phyloP scores from a whole-genome alignment of 2,329 filamentous ascomycete genomes.

The Harringtonia aguacate region DNA sequence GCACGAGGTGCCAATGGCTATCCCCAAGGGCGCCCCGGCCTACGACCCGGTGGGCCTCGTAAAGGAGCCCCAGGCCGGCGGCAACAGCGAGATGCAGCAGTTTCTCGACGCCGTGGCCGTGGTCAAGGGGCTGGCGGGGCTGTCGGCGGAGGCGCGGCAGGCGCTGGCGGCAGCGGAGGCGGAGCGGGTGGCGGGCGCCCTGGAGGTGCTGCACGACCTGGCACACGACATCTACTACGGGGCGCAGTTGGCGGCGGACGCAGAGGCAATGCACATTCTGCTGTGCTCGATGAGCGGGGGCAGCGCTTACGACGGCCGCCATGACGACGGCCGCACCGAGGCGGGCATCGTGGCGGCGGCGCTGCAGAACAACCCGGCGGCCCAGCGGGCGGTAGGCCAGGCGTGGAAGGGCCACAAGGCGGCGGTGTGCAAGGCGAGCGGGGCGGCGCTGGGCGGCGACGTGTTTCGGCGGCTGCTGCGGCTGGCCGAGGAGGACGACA shows the following conservation, averaged over 20 bases:
- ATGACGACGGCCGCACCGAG: slow-evolving; percentile 14
- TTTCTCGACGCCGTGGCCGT: slow-evolving; percentile 38
- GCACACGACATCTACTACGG: slow-evolving; percentile 63
- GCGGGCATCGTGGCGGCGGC: slow-evolving; percentile 46
- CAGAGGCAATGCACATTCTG: slow-evolving; percentile 40
- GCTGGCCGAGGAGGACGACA: too few species aligned
- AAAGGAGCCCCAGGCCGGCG: slow-evolving; percentile 32
- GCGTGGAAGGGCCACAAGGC: slow-evolving; percentile 33
- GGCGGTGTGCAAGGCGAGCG: slow-evolving; percentile 25
- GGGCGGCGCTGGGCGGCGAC: neutral
- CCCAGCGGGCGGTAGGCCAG: slow-evolving; percentile 38
- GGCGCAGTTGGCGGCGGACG: slow-evolving; percentile 47
- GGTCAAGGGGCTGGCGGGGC: slow-evolving; percentile 28
- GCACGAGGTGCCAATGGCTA: slow-evolving; percentile 11
- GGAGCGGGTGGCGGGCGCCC: slow-evolving; percentile 33
- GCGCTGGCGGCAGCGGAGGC: slow-evolving; percentile 9
- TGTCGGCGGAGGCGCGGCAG: slow-evolving; percentile 6
- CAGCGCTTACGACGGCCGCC: slow-evolving; percentile 12
- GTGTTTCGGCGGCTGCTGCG: too few species aligned
- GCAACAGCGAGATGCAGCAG: slow-evolving; percentile 20
- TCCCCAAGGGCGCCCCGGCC: slow-evolving; percentile 39
- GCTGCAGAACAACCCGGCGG: slow-evolving; percentile 55
- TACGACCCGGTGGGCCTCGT: slow-evolving; percentile 49
- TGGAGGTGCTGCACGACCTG: slow-evolving; percentile 50
- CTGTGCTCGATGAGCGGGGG: slow-evolving; percentile 41